Conservation (phyloP, 2,329 filamentous ascomycete genomes). For the Aspergillus sp. region DNA sequence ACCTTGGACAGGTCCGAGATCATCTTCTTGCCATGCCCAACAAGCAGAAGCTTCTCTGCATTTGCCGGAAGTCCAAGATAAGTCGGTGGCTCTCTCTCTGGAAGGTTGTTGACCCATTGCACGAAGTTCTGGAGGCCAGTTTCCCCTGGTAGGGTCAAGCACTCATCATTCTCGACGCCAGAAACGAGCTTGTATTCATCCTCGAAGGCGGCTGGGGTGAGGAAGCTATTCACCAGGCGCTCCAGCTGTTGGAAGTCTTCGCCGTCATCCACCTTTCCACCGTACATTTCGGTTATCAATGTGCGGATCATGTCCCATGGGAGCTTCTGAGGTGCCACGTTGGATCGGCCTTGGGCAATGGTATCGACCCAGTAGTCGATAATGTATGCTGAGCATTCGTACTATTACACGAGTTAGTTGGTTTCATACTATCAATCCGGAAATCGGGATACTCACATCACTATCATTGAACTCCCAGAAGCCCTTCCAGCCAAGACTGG, state of each 20-base stretch:
- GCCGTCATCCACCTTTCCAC: constrained; percentile 94
- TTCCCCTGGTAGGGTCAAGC: constrained; percentile 72
- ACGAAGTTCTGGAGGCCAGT: constrained; percentile 84
- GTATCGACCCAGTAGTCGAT: constrained; percentile 92
- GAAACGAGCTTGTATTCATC: constrained; percentile 87
- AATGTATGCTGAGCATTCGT: constrained; percentile 95
- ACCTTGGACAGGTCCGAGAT: constrained; percentile 82
- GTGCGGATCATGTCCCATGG: constrained; percentile 96
- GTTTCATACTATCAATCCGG: constrained; percentile 5
- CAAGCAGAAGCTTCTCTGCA: constrained; percentile 90
- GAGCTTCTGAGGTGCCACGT: constrained; percentile 88
- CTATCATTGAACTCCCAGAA: constrained; percentile 99
- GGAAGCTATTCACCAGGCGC: constrained; percentile 70
- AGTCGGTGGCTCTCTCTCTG: constrained; percentile 92
- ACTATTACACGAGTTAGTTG: constrained; percentile 52
- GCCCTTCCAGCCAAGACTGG: constrained; percentile 92
- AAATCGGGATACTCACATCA: constrained; percentile 48
- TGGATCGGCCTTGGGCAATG: constrained; percentile 80
- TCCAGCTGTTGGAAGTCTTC: constrained; percentile 75
- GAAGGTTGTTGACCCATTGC: constrained; percentile 85
- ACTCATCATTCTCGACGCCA: constrained; percentile 57
- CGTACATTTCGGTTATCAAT: constrained; percentile 90
- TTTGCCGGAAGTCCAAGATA: constrained; percentile 93
- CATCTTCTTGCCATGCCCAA: constrained; percentile 82
- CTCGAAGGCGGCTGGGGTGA: constrained; percentile 88